Evolutionary conservation across 106 monocot genomes (phyloP).

Genomic region (Amphibolis antarctica): DNA sequence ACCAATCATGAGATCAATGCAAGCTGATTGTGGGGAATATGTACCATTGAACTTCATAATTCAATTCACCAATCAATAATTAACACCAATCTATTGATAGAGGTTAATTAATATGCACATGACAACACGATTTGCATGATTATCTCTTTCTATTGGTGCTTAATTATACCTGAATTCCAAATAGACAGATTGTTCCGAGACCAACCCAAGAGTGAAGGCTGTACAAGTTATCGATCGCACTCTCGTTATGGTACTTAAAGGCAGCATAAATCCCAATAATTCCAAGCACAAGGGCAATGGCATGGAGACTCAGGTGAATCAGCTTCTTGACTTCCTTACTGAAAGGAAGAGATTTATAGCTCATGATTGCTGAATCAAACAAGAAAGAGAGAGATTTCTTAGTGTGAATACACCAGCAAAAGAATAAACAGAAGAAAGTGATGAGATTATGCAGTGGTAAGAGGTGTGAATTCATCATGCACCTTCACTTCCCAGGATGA

Average conservation of each 20-base stretch:
- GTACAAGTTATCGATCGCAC: conserved; percentile 70
- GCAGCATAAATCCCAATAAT: conserved; percentile 68
- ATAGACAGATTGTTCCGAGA: conserved; percentile 63
- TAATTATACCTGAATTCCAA: conserved; percentile 67
- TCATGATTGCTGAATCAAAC: conserved; percentile 56
- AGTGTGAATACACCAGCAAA: neutral
- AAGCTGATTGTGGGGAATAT: neutral
- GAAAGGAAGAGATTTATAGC: conserved; percentile 58
- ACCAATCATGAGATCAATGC: neutral
- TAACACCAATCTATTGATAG: neutral
- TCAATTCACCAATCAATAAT: neutral
- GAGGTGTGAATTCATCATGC: neutral
- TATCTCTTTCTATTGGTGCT: neutral
- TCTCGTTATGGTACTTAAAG: conserved; percentile 89
- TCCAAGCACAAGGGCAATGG: conserved; percentile 52
- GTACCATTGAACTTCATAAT: neutral
- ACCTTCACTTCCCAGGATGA: conserved; percentile 85
- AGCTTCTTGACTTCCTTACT: conserved; percentile 62
- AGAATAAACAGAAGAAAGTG: neutral
- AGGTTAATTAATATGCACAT: neutral
- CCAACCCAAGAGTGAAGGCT: conserved; percentile 97
- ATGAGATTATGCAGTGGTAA: neutral
- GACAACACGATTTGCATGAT: too few species aligned
- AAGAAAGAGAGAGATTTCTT: neutral
- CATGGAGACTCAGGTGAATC: conserved; percentile 68